Evolutionary conservation across 805 yeast genomes (phyloP), one percentile per base, ranked within the genome.

Genomic region (Wickerhamomyces silvicola): DNA sequence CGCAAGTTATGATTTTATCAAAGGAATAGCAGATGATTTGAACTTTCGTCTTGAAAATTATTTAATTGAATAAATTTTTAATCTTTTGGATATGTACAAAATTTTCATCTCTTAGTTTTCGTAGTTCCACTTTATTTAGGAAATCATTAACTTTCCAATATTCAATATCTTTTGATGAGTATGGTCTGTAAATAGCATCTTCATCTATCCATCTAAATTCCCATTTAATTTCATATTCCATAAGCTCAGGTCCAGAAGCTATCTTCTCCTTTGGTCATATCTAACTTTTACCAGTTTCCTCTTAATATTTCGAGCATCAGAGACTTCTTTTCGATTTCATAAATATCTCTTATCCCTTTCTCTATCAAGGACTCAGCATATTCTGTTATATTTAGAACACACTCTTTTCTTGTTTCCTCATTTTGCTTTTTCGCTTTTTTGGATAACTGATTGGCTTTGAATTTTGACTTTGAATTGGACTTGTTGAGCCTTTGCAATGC

Each of bases 11-110:
- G 69, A 68, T 21, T 66, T 75, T 7, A 70, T 81, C 9, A 67
- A 68, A 39, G 65, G 67, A 29, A 62, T 86, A 23, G 76, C 94
- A 0, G 55, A 63, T 14, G 83, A 81, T 14, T 62, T 87, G 7
- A 64, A 71, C 8, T 75, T 88, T 45, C 83, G 78, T 2, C 64
- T 87, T 9, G 74, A 68, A 18, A 76, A 72, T 37, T 85, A 79
- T 48, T 45, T 85, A 14, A 50, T 52, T 14, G 75, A 68, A 18
- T 42, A 23, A 10, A 7, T 23, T 10, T 7, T 10, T 23, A 10
- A 14, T 23, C 32, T 36, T 27, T 7, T 33, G 31, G 16, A 46
- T 42, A 25, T 42, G 45, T 7, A 22, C 19, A 24, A 48, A 53
- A 5, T 34, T 23, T 1, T 14, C 24, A 3, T 29, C 33, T 1